Base-by-base conservation (phyloP, 2,329 filamentous ascomycete species). In the Cordyceps fumosorosea region DNA sequence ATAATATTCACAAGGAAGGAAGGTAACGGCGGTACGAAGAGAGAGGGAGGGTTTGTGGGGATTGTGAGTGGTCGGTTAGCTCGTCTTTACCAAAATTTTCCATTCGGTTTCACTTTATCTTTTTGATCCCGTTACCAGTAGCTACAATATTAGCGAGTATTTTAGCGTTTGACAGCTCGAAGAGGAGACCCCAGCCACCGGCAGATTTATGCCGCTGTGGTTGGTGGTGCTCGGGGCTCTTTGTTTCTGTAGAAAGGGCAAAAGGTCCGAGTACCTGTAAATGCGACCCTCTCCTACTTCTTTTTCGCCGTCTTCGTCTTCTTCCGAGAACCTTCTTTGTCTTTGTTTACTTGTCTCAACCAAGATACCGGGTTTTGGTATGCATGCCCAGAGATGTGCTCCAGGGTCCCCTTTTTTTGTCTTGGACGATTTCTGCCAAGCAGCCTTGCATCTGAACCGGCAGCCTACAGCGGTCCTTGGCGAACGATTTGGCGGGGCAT, bases 401-500 rank as follows among this genome's bases (percentile, higher is more conserved):
- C 40, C 54, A 34, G 40, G 40, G 24, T 44, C 24, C 3, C 11
- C 12, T 6, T 14, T 11, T 11, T 26, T 48, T 24, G 45, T 26
- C 45, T 48, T 47, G 44, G n/a, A 47, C 24, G 14, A n/a, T 34
- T 32, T 32, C 14, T 24, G 52, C 52, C 52, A 55, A 55, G 52
- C 34, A 24, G 42, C 4, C 20, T 26, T 16, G 20, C 22, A 24
- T 48, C 8, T 45, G 22, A 14, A 18, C 45, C 8, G 22, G 16
- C 45, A 26, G 22, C 10, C 18, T 10, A 12, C 34, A 26, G 37
- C 16, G 48, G 54, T 56, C 26, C 54, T 56, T 56, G 54, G 42
- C 54, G 29, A 47, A 53, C 54, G 54, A 56, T 56, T 56, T 24
- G 54, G 54, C 52, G 52, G 52, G 52, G 52, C 52, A 26, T 26